Conservation (phyloP, 768 basidiomycete genomes). For the Antrodiella citrinella region DNA sequence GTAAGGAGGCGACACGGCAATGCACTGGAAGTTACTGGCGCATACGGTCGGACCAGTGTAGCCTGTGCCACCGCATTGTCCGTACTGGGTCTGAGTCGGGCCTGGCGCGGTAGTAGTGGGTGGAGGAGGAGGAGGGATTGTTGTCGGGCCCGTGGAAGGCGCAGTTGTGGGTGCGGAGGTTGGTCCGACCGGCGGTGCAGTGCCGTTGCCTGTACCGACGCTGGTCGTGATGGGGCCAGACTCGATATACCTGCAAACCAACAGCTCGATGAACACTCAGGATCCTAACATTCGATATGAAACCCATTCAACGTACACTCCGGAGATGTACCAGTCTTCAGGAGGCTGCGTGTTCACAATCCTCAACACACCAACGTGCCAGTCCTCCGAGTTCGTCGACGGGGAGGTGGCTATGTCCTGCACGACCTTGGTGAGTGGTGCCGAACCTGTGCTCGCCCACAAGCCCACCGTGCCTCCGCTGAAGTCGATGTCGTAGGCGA, state of each 20-base stretch:
- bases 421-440: slow-evolving; percentile 41
- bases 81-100: slow-evolving; percentile 35
- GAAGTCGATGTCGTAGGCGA: slow-evolving; percentile 61
- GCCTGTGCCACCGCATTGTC: slow-evolving; percentile 46
- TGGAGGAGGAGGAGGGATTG: slow-evolving; percentile 15
- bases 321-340: slow-evolving; percentile 53
- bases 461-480: slow-evolving; percentile 44
- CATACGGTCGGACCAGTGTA: slow-evolving; percentile 42
- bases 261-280: background rate
- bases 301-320: slow-evolving; percentile 46
- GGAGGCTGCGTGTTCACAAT: slow-evolving; percentile 36
- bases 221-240: slow-evolving; percentile 45
- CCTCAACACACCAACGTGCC: slow-evolving; percentile 54
- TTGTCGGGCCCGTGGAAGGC: slow-evolving; percentile 17
- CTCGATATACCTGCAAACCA: slow-evolving; percentile 35
- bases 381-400: slow-evolving; percentile 53
- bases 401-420: slow-evolving; percentile 39
- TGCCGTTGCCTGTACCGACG: slow-evolving; percentile 30
- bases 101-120: slow-evolving; percentile 29
- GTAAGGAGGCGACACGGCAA: slow-evolving; percentile 38
- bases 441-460: slow-evolving; percentile 44
- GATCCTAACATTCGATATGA: too few species aligned
- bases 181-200: slow-evolving; percentile 7
- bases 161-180: slow-evolving; percentile 15
- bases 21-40: slow-evolving; percentile 33